Evolutionary conservation across 352 stramenopile genomes (phyloP).

Genomic region (Phytophthora sojae): DNA sequence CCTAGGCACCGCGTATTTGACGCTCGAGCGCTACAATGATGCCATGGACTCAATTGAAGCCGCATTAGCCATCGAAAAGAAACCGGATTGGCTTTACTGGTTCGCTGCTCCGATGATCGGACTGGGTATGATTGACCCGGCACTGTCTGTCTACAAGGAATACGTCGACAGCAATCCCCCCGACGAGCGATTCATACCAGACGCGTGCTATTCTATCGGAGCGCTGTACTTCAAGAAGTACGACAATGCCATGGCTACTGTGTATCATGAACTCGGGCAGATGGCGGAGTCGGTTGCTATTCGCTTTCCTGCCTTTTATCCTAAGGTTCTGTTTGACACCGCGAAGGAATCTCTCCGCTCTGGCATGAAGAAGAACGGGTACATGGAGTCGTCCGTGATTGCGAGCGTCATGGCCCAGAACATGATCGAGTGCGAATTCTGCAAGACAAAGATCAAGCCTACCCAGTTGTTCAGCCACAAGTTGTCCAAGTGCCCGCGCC

Average conservation of each 20-base stretch:
- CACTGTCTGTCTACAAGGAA: constrained; percentile 32
- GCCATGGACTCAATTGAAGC: constrained; percentile 34
- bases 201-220: constrained; percentile 44
- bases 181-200: constrained; percentile 44
- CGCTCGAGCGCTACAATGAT: constrained; percentile 28
- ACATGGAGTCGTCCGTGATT: constrained; percentile 39
- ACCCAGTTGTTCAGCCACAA: constrained; percentile 42
- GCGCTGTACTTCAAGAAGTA: constrained; percentile 37
- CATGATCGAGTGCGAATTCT: constrained; percentile 38
- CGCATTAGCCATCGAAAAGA: constrained; percentile 36
- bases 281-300: constrained; percentile 37
- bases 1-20: constrained; percentile 37
- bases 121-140: constrained; percentile 30
- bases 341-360: constrained; percentile 33
- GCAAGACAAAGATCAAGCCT: constrained; percentile 34
- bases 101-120: constrained; percentile 34
- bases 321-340: constrained; percentile 18
- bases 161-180: constrained; percentile 40
- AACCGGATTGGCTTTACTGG: constrained; percentile 42
- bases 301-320: constrained; percentile 43
- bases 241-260: constrained; percentile 33
- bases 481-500: constrained; percentile 42
- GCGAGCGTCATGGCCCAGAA: constrained; percentile 30
- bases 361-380: constrained; percentile 36
- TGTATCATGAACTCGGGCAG: constrained; percentile 42